Percentiles rank a stretch among this genome's conserved stretches.
These are phyloP conservation scores for Ophiostoma montium DNA, from an alignment of 2,329 filamentous ascomycete genomes.

Conservation along the genomic window DNA sequence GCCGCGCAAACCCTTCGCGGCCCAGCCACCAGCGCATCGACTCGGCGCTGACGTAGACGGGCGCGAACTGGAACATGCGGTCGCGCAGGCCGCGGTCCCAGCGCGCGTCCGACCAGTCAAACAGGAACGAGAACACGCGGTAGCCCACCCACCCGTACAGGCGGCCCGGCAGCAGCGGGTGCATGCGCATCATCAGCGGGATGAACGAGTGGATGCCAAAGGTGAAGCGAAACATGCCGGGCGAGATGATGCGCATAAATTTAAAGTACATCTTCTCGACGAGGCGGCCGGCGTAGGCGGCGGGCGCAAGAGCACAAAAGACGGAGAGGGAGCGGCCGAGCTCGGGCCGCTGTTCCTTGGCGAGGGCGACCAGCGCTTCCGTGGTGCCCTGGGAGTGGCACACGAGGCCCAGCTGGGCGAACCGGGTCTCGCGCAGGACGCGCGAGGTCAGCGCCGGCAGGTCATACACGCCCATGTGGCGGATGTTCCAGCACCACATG, in stretches of 20 bases:
- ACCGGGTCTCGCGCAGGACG: slow-evolving; percentile 70
- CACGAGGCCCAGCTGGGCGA: slow-evolving; percentile 67
- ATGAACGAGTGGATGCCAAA: slow-evolving; percentile 94
- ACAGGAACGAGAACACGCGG: slow-evolving; percentile 76
- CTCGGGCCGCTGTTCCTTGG: slow-evolving; percentile 79
- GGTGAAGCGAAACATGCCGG: slow-evolving; percentile 59
- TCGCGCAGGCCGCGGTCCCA: slow-evolving; percentile 72
- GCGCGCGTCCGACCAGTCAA: slow-evolving; percentile 69
- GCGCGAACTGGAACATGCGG: slow-evolving; percentile 84
- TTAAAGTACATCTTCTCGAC: slow-evolving; percentile 84
- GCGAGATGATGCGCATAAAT: slow-evolving; percentile 72
- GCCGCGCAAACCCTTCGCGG: slow-evolving; percentile 60
- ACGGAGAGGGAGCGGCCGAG: slow-evolving; percentile 71
- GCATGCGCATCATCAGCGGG: slow-evolving; percentile 82
- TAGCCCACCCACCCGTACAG: slow-evolving; percentile 77
- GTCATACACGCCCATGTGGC: slow-evolving; percentile 85
- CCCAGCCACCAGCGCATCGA: slow-evolving; percentile 95
- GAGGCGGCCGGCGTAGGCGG: slow-evolving; percentile 75
- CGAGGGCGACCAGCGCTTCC: slow-evolving; percentile 72
- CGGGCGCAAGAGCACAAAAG: slow-evolving; percentile 82
- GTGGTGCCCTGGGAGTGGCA: slow-evolving; percentile 88
- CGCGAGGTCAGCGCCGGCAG: slow-evolving; percentile 67
- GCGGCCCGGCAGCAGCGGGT: slow-evolving; percentile 45
- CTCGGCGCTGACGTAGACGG: slow-evolving; percentile 79
- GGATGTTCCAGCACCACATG: slow-evolving; percentile 96